A percentile compares a stretch with the other conserved stretches of the same genome.
Evolutionary conservation across 2,329 filamentous ascomycete species (phyloP).

Genomic region (Cercospora canescens): DNA sequence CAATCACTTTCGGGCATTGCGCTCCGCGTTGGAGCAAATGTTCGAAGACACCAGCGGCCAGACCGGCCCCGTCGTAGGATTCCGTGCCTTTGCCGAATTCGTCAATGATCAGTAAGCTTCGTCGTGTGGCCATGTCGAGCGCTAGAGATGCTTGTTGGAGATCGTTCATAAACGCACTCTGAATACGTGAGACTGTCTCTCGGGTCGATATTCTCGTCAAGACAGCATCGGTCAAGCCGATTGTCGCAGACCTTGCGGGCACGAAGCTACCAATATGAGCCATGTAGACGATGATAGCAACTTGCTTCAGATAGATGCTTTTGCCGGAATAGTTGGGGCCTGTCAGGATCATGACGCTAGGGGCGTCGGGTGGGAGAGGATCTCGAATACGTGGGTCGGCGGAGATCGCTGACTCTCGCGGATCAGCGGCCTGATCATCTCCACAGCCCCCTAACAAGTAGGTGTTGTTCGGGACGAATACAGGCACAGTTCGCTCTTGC

Average conservation of each 20-base stretch:
- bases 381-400: slow-evolving; percentile 1
- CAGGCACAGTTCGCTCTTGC: slow-evolving; percentile 78
- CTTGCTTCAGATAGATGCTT: slow-evolving; percentile 92
- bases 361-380: slow-evolving; percentile 32
- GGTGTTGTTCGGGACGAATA: slow-evolving; percentile 82
- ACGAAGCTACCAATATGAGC: slow-evolving; percentile 93
- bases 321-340: slow-evolving; percentile 97
- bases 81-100: slow-evolving; percentile 80
- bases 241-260: slow-evolving; percentile 71
- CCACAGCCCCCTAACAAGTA: slow-evolving; percentile 63
- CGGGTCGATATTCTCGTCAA: slow-evolving; percentile 79
- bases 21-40: slow-evolving; percentile 53
- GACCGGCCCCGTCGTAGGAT: slow-evolving; percentile 62
- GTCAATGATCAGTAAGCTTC: slow-evolving; percentile 84
- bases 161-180: slow-evolving; percentile 76
- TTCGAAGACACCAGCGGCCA: slow-evolving; percentile 62
- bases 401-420: slow-evolving; percentile 5
- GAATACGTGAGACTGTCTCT: slow-evolving; percentile 63
- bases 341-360: slow-evolving; percentile 78
- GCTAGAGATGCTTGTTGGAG: slow-evolving; percentile 82
- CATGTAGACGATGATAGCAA: slow-evolving; percentile 86
- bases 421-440: slow-evolving; percentile 12
- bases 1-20: slow-evolving; percentile 59
- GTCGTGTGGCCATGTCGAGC: slow-evolving; percentile 69
- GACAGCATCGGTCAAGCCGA: slow-evolving; percentile 92